These are phyloP conservation scores for Cutaneotrichosporon cutaneum DNA, from an alignment of 1,284 basidiomycete genomes.

Conservation along the genomic window DNA sequence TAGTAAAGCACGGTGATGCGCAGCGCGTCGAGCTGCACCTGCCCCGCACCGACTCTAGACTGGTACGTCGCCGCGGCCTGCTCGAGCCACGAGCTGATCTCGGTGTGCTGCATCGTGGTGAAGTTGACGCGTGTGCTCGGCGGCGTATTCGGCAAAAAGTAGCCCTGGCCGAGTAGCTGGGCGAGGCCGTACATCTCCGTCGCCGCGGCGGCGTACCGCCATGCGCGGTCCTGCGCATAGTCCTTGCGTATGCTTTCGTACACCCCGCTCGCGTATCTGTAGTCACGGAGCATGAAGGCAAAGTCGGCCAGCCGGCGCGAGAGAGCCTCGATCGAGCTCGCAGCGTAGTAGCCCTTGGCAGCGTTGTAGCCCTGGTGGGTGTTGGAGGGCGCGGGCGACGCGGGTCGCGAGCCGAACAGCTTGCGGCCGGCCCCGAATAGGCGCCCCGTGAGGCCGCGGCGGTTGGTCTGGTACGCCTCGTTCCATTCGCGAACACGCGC, in stretches of 20 bases:
- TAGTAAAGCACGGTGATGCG: conserved; percentile 53
- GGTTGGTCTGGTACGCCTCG: conserved; percentile 80
- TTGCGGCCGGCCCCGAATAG: conserved; percentile 70
- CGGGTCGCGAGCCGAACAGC: conserved; percentile 54
- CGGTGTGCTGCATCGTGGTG: conserved; percentile 49
- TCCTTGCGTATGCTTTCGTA: conserved; percentile 87
- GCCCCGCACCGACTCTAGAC: conserved; percentile 27
- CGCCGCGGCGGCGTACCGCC: conserved; percentile 50
- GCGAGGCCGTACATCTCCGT: conserved; percentile 54
- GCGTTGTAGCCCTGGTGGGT: conserved; percentile 42
- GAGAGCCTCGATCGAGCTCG: conserved; percentile 53
- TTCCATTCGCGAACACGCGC: conserved; percentile 90
- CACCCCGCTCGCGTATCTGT: conserved; percentile 74
- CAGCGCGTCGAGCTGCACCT: conserved; percentile 52
- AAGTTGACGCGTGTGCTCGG: conserved; percentile 24
- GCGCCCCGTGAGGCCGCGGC: conserved; percentile 82
- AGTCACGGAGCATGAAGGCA: conserved; percentile 86
- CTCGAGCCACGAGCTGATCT: conserved; percentile 51
- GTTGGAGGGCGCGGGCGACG: conserved; percentile 28
- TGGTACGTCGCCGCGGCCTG: conserved; percentile 47
- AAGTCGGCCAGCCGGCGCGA: conserved; percentile 83
- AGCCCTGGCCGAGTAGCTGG: conserved; percentile 41
- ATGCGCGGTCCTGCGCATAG: conserved; percentile 51
- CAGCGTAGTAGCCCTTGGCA: conserved; percentile 54
- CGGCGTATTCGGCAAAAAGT: conserved; percentile 45